Evolutionary conservation across 1,284 basidiomycete genomes (phyloP).

Genomic region (Gomphus bonarii): DNA sequence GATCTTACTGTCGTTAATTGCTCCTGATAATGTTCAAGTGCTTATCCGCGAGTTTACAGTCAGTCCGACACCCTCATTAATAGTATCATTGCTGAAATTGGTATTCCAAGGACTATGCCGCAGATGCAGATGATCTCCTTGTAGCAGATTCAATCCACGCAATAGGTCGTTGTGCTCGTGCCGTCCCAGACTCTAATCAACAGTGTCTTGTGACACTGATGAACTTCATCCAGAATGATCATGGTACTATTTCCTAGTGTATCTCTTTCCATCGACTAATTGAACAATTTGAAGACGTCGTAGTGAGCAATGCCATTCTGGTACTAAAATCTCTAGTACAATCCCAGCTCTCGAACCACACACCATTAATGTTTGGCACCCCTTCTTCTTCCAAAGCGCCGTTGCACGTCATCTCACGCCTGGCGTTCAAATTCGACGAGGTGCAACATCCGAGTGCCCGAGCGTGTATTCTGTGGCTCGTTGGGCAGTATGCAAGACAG

Average conservation of each 20-base stretch:
- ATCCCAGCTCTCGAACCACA: conserved; percentile 32
- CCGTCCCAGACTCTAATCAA: conserved; percentile 55
- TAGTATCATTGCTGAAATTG: not conserved
- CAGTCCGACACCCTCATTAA: conserved; percentile 18
- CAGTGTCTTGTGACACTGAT: conserved; percentile 70
- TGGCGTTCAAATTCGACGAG: conserved; percentile 66
- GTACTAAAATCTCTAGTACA: conserved; percentile 81
- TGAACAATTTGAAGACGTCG: conserved; percentile 35
- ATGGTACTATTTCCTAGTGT: conserved; percentile 39
- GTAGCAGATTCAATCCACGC: conserved; percentile 66
- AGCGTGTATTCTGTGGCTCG: conserved; percentile 83
- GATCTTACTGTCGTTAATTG: conserved; percentile 56
- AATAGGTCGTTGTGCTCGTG: conserved; percentile 64
- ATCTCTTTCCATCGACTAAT: not conserved
- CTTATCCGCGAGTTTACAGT: conserved; percentile 79
- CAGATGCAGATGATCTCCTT: conserved; percentile 60
- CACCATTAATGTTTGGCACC: conserved; percentile 18
- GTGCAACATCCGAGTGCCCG: conserved; percentile 71
- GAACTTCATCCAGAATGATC: conserved; percentile 51
- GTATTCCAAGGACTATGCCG: conserved; percentile 55
- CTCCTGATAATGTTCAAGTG: conserved; percentile 53
- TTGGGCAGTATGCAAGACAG: conserved; percentile 64
- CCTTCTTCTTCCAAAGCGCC: conserved; percentile 36
- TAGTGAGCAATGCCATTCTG: conserved; percentile 71
- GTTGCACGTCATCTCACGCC: conserved; percentile 58